Conservation (phyloP, 2,329 filamentous ascomycete genomes). For the Aspergillus fumigatiaffinis region DNA sequence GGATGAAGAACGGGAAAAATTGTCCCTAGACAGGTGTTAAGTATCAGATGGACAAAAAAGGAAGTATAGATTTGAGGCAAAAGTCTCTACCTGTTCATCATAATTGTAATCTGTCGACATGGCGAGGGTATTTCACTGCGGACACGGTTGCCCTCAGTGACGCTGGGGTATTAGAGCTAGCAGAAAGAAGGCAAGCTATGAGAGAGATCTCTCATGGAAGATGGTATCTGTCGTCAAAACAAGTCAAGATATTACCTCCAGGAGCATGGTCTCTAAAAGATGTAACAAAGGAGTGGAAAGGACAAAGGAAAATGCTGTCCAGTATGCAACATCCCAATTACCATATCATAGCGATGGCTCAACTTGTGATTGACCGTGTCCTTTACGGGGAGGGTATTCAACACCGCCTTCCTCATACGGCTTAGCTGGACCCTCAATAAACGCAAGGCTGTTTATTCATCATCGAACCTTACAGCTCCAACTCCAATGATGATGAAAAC, state of each 20-base stretch:
- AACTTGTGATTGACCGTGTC: constrained; percentile 39
- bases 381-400: constrained; percentile 20
- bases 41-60: not conserved
- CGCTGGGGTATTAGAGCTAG: constrained; percentile 8
- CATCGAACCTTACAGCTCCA: not conserved
- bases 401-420: constrained; percentile 26
- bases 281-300: constrained; percentile 7
- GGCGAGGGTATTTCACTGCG: constrained; percentile 28
- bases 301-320: constrained; percentile 2
- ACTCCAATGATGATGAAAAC: not conserved
- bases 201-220: not conserved
- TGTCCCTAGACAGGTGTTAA: constrained; percentile 59
- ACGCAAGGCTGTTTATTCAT: not conserved
- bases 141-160: constrained; percentile 31
- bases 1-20: constrained; percentile 98
- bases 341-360: constrained; percentile 21
- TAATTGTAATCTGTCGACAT: constrained; percentile 96
- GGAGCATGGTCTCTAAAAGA: constrained; percentile 10
- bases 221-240: not conserved
- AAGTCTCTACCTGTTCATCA: constrained; percentile 70
- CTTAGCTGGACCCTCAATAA: not conserved
- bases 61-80: not conserved
- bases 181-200: not conserved
- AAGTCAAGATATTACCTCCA: constrained; percentile 3
- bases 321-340: constrained; percentile 17